Base-by-base conservation (phyloP, 2,329 filamentous ascomycete species). In the Boeremia lycopersici region DNA sequence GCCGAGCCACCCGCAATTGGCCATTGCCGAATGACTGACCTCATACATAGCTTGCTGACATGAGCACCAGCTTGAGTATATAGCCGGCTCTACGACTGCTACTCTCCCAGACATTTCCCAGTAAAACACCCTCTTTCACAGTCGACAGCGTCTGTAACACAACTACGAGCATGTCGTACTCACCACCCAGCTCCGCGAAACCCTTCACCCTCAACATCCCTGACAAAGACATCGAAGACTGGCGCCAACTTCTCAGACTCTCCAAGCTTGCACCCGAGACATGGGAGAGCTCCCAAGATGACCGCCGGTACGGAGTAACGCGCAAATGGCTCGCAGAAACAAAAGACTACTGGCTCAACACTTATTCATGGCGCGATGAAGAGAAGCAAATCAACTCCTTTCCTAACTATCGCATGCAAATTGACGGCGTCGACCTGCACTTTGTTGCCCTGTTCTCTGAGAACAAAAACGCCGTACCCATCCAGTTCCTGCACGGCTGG, bases 401-500 rank as follows among this genome's bases (percentile, higher is more conserved):
- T 43, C 79, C 81, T 11, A 82, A 85, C 64, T 85, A 79, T 68
- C 79, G 71, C 3, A 74, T 76, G 13, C 62, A 74, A 7, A 74
- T 84, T 48, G 73, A 79, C 29, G 67, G 70, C 13, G 68, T 80
- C 39, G 70, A 76, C 11, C 69, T 86, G 31, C 83, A 86, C 60
- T 86, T 86, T 60, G 64, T 80, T 1, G 83, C 76, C 0, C 70
- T 86, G 0, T 86, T 86, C 52, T 86, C 84, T 0, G 64, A 78
- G 50, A 81, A 79, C 29, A 59, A 72, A 3, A 78, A 82, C 58
- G 84, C 84, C 0, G 72, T 81, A 6, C 84, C 84, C 0, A 64
- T 86, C 13, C 57, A 81, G 3, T 76, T 84, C 45, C 66, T 84
- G 52, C 84, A 87, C 60, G 84, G 84, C 28, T 86, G 83, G 82